Conservation (phyloP, 1,139 yeast genomes). For the Debaryomyces sp. region DNA sequence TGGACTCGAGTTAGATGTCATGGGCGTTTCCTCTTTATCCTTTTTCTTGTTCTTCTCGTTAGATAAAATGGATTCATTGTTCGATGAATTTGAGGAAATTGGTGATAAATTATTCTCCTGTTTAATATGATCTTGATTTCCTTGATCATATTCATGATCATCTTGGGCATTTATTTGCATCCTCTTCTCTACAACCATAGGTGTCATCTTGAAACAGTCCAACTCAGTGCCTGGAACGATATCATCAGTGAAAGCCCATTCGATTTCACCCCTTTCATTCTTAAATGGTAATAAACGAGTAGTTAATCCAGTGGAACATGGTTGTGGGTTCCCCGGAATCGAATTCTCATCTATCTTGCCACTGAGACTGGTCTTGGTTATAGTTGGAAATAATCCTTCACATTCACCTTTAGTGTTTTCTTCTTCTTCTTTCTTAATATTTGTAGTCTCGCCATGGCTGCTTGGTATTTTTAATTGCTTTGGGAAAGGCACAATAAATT, state of each 20-base stretch:
- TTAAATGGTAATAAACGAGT: conserved; percentile 54
- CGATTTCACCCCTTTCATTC: conserved; percentile 57
- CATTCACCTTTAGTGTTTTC: background rate
- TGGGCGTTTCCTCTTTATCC: conserved; percentile 26
- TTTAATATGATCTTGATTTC: background rate
- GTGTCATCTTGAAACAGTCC: conserved; percentile 29
- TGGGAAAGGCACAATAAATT: background rate
- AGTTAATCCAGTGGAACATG: conserved; percentile 54
- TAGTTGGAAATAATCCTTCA: conserved; percentile 22
- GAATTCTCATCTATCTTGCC: conserved; percentile 9
- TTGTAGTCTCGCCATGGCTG: background rate
- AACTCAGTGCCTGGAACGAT: conserved; percentile 25
- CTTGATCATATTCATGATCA: background rate
- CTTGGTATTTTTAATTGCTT: background rate
- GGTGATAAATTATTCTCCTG: conserved; percentile 29
- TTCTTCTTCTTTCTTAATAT: background rate
- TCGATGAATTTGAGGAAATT: conserved; percentile 55
- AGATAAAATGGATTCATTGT: conserved; percentile 34
- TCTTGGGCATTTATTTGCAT: no score
- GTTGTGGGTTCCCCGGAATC: conserved; percentile 18
- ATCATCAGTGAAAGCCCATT: conserved; percentile 57
- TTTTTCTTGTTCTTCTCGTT: conserved; percentile 18
- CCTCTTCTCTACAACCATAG: background rate
- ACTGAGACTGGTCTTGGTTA: conserved; percentile 12
- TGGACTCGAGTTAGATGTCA: conserved; percentile 20